Conservation (phyloP, 257 asterid species). For the Knoxia roxburghii region DNA sequence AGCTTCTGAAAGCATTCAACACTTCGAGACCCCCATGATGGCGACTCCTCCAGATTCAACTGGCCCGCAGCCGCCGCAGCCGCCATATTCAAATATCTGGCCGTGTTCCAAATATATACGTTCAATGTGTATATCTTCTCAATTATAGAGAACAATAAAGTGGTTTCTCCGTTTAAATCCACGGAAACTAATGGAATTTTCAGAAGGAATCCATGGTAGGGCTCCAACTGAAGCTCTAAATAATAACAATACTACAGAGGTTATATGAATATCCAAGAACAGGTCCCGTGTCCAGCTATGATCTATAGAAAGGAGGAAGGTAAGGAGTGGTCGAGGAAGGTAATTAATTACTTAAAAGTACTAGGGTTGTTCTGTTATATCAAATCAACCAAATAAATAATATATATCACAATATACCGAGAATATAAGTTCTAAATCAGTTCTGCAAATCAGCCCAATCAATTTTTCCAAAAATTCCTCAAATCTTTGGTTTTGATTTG, state of each 20-base stretch:
- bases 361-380: background rate
- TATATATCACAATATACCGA: too few relatives aligned
- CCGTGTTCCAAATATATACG: background rate
- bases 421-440: too few relatives aligned
- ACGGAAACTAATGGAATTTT: background rate
- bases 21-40: conserved; percentile 96
- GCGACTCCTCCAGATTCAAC: conserved; percentile 72
- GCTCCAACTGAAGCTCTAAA: background rate
- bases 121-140: background rate
- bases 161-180: background rate
- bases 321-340: background rate
- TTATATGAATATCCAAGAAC: too few relatives aligned
- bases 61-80: conserved; percentile 47
- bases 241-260: too few relatives aligned
- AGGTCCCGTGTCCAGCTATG: too few relatives aligned
- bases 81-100: conserved; percentile 41
- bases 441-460: too few relatives aligned
- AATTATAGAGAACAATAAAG: background rate
- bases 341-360: background rate
- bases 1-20: conserved; percentile 90
- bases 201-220: background rate
- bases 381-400: too few relatives aligned
- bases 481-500: too few relatives aligned
- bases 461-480: too few relatives aligned
- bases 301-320: too few relatives aligned